Evolutionary conservation across 805 yeast species (phyloP).

Genomic region (Myxozyma melibiosi): DNA sequence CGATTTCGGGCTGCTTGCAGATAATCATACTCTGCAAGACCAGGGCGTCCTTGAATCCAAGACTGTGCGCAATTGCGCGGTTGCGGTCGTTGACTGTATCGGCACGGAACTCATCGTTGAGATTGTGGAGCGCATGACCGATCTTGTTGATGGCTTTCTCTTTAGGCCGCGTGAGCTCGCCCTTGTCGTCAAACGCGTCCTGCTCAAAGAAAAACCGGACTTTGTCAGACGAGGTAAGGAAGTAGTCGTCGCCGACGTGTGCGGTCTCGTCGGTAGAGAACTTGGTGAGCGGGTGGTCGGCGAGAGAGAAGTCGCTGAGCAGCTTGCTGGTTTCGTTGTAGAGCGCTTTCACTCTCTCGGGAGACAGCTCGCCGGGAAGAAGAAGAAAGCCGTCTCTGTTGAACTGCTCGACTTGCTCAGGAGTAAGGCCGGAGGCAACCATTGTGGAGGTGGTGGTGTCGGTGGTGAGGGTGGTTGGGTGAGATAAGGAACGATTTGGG

Average conservation of each 20-base stretch:
- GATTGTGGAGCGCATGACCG: constrained; percentile 74
- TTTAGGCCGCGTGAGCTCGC: constrained; percentile 56
- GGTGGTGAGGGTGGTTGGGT: too few relatives aligned
- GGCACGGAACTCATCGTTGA: constrained; percentile 52
- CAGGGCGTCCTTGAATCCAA: constrained; percentile 64
- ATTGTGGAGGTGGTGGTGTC: constrained; percentile 5
- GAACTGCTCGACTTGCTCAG: constrained; percentile 55
- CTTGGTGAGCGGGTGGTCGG: constrained; percentile 66
- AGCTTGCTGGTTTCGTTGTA: constrained; percentile 50
- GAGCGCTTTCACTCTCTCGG: constrained; percentile 47
- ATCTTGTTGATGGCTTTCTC: constrained; percentile 69
- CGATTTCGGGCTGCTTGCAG: constrained; percentile 74
- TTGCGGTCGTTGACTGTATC: constrained; percentile 58
- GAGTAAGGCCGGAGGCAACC: constrained; percentile 44
- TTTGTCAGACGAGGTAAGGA: constrained; percentile 68
- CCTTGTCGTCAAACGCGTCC: constrained; percentile 60
- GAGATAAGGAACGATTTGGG: too few relatives aligned
- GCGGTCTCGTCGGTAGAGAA: constrained; percentile 60
- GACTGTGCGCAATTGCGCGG: constrained; percentile 52
- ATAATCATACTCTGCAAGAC: constrained; percentile 79
- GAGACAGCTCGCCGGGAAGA: constrained; percentile 56
- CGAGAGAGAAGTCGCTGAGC: constrained; percentile 53
- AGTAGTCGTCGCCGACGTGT: constrained; percentile 75
- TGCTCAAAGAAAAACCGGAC: constrained; percentile 70
- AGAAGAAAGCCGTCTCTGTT: constrained; percentile 61